Evolutionary conservation across 2,329 filamentous ascomycete genomes (phyloP).

Genomic region (Thermomyces lanuginosus): DNA sequence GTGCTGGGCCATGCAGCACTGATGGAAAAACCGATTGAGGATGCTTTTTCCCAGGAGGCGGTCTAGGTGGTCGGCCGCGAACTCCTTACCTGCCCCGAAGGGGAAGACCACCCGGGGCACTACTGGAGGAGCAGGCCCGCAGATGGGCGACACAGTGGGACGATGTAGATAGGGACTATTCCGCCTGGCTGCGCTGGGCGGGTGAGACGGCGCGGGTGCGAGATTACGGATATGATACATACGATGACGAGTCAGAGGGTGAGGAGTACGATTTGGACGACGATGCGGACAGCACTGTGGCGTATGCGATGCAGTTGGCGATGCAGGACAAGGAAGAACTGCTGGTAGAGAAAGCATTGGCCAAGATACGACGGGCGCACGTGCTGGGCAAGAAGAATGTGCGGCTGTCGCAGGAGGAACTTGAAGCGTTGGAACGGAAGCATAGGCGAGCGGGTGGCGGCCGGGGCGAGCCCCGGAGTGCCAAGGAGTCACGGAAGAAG

Average conservation of each 20-base stretch:
- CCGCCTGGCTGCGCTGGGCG: constrained; percentile 16
- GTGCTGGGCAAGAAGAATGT: constrained; percentile 63
- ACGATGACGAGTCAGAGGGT: constrained; percentile 28
- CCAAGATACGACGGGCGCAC: constrained; percentile 63
- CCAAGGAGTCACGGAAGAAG: too few species aligned
- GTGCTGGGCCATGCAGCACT: constrained; percentile 89
- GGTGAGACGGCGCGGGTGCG: constrained; percentile 17
- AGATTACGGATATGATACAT: constrained; percentile 26
- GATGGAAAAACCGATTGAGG: constrained; percentile 98
- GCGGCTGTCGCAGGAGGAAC: constrained; percentile 60
- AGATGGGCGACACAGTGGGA: constrained; percentile 37
- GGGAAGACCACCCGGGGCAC: constrained; percentile 98
- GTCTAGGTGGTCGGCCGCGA: constrained; percentile 99
- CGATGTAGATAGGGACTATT: constrained; percentile 25
- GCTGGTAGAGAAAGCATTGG: constrained; percentile 60
- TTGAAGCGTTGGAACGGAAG: constrained; percentile 61
- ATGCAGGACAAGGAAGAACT: constrained; percentile 54
- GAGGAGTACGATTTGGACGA: constrained; percentile 38
- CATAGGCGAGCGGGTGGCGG: constrained; percentile 18
- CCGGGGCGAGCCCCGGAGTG: too few species aligned
- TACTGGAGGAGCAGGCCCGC: constrained; percentile 45
- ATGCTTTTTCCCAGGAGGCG: constrained; percentile 99
- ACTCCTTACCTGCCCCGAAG: constrained; percentile 86
- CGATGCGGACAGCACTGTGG: constrained; percentile 30
- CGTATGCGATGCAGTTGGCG: constrained; percentile 36